Base-by-base conservation (phyloP, 441 rosid genomes). In the Breynia disticha region DNA sequence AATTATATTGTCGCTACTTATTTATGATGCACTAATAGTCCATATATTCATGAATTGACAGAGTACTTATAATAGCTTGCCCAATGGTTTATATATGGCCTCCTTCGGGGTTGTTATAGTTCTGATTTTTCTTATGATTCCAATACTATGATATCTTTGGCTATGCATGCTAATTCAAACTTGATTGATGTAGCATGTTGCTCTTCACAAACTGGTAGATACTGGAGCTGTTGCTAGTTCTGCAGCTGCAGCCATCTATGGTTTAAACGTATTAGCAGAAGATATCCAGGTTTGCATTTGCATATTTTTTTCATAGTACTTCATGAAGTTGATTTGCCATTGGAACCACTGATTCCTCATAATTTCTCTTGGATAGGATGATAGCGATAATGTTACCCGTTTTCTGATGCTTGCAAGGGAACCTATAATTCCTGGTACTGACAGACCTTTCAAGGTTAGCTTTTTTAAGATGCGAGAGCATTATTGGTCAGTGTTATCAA, bases 181-280 rank as follows among this genome's bases (percentile, higher is more conserved):
- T n/a, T n/a, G n/a, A n/a, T n/a, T n/a, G n/a, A 15, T 54, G 60
- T 63, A 91, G 98, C 72, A 72, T 69, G 78, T 93, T 67, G 88
- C 99, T 39, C 77, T 70, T 46, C 70, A 74, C 60, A 71, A 83
- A 51, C 59, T 84, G 46, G 70, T 59, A 51, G 99, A 93, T 47
- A 70, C 82, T 0, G 97, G 86, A 55, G 99, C 99, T 45, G 86
- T 91, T 71, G 98, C 98, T 43, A 87, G 96, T 65, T 70, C 87
- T 35, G 71, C 78, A 60, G 98, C 95, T 57, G 95, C 94, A 19
- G 49, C 37, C 38, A 85, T 83, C 60, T 91, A 91, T 70, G 88
- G 82, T 44, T 67, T 91, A 72, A 70, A 87, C 60, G 81, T 89
- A 72, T 83, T 93, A 65, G 97, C 91, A 51, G 66, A 83, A 76